A percentile compares a stretch with the other conserved stretches of the same genome.
These are phyloP conservation scores for Chaetomiaceae sp. DNA, from an alignment of 2,329 filamentous ascomycete species.

Conservation along the genomic window DNA sequence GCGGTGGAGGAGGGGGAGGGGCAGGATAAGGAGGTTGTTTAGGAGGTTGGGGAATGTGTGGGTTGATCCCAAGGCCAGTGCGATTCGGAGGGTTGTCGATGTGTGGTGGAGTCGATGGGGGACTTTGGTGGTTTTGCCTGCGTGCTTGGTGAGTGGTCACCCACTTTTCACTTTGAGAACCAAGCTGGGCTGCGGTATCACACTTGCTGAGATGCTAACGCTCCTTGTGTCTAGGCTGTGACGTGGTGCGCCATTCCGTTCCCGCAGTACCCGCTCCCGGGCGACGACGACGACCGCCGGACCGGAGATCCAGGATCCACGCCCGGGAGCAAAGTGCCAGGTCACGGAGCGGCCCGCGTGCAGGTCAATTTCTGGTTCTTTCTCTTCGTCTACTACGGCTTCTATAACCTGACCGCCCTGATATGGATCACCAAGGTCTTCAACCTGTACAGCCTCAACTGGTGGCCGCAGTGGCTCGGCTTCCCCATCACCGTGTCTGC, in stretches of 20 bases:
- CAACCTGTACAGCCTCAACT: constrained; percentile 67
- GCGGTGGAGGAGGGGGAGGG: constrained; percentile 23
- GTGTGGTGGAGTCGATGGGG: constrained; percentile 62
- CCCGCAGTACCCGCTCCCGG: constrained; percentile 55
- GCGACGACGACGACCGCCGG: constrained; percentile 29
- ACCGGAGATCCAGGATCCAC: constrained; percentile 23
- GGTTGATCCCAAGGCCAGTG: constrained; percentile 55
- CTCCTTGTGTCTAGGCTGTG: constrained; percentile 46
- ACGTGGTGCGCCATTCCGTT: constrained; percentile 63
- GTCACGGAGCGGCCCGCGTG: constrained; percentile 60
- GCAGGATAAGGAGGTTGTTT: constrained; percentile 33
- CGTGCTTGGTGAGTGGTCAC: constrained; percentile 48
- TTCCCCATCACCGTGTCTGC: constrained; percentile 60
- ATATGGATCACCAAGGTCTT: constrained; percentile 70
- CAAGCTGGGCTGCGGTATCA: no score
- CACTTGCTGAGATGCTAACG: constrained; percentile 14
- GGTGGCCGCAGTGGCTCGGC: constrained; percentile 63
- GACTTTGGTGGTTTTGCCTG: constrained; percentile 57
- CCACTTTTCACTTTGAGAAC: not conserved
- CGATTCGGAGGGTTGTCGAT: constrained; percentile 55
- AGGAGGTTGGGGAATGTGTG: constrained; percentile 49
- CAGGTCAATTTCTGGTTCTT: constrained; percentile 70
- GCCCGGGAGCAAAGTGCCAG: constrained; percentile 45
- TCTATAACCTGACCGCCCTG: constrained; percentile 63
- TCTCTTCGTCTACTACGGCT: constrained; percentile 63